Base-by-base conservation (phyloP, 768 basidiomycete genomes). In the Dictyophora rubrovolvata region DNA sequence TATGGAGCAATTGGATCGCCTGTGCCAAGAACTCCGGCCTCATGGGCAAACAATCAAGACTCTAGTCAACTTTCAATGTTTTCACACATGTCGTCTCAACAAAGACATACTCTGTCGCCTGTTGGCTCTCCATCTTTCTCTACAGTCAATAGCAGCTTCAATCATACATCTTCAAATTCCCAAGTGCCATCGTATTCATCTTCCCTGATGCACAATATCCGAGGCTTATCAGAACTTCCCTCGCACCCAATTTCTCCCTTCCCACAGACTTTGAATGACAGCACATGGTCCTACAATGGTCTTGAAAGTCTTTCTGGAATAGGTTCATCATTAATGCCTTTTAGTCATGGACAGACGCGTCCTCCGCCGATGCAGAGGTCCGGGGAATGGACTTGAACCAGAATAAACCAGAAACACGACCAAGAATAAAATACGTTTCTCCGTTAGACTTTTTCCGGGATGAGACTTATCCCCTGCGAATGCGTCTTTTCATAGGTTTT, bases 81-180 rank as follows among this genome's bases (percentile, higher is more conserved):
- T n/a, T 59, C 50, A n/a, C 57, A 59, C 11, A 22, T 51, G 34
- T 47, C 36, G 10, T 59, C 48, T 16, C 57, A 59, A 20, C 57
- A 20, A 33, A 57, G 57, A 33, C 57, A 59, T 52, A 52, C 57
- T 14, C n/a, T 59, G 11, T 59, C 57, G 16, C 57, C 42, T 42
- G n/a, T 42, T n/a, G 42, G 14, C 42, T n/a, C 57, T 14, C 46
- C 55, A 14, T 56, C 33, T 8, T 33, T 11, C 49, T 28, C 56
- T 57, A 4, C 21, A 34, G 20, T 22, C 49, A 16, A 35, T 51
- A 59, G 23, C 55, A n/a, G 42, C 21, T 52, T 23, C 16, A 42
- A 10, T 16, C 49, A 35, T 20, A 36, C 20, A 20, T 11, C n/a
- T 53, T 59, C 3, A 18, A 22, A n/a, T n/a, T 18, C 50, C 2